Evolutionary conservation across 352 stramenopile species (phyloP), one percentile per base, ranked within the genome.

Genomic region (Phytopythium cucurbitacearum): DNA sequence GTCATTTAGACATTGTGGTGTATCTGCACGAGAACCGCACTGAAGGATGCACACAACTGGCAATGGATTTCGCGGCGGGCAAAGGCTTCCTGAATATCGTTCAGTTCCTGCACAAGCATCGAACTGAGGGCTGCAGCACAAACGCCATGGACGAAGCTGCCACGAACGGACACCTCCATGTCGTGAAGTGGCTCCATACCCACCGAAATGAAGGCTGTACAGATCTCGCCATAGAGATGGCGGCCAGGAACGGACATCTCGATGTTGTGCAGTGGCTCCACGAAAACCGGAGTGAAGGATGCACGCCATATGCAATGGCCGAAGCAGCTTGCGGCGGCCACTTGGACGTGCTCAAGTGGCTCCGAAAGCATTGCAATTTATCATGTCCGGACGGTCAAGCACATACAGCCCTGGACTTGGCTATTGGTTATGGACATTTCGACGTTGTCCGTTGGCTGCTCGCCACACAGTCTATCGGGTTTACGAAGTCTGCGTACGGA

Each of bases 1-100:
- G 56, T 9, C 50, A 59, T 44, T n/a, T 68, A 6, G n/a, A 57
- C 1, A 11, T 76, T 7, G 39, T 72, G 5, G 38, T 59, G 39
- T 76, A 57, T 48, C 41, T 76, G 5, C 51, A 73, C 16, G 5
- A 32, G n/a, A 34, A 73, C 32, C 44, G 67, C 5, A 6, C 0
- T 7, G 61, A 69, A 39, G 62, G 57, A 2, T 65, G 62, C 13
- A 69, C 43, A 16, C 7, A 15, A 8, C 28, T 38, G 0, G 57
- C 62, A 6, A 59, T 53, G 48, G 37, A 53, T 39, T n/a, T 11
- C 21, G 48, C 37, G 28, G 48, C 48, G 1, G 12, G 21, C 2
- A 43, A 43, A 38, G 59, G 59, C 7, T 55, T 67, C 15, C 51
- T 72, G 13, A 35, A 64, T 5, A 44, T 69, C 13, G 50, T 69